phyloP scores from a whole-genome alignment of 352 stramenopile species.

The Blastocystis hominis region DNA sequence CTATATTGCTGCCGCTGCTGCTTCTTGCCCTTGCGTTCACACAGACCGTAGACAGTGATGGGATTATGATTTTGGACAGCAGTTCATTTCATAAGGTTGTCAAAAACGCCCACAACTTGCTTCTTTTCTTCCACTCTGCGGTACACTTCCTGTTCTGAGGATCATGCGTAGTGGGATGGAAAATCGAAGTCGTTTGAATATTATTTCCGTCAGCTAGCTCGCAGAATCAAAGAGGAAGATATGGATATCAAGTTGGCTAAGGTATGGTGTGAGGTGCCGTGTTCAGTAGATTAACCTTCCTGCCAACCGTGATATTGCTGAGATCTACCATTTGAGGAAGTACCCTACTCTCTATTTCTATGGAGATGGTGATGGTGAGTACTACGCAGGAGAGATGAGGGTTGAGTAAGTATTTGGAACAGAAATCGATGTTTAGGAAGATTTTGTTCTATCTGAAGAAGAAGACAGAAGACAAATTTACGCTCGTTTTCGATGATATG shows the following conservation, averaged over 20 bases:
- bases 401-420: neutral
- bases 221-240: neutral
- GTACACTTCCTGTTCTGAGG: neutral
- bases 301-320: conserved; percentile 9
- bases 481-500: neutral
- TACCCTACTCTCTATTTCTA: conserved; percentile 34
- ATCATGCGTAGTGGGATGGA: conserved; percentile 11
- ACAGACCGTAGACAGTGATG: conserved; percentile 8
- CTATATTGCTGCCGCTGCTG: neutral
- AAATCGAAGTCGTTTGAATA: conserved; percentile 39
- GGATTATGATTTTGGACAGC: conserved; percentile 7
- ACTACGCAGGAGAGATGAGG: neutral
- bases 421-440: neutral
- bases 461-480: conserved; percentile 5
- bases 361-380: conserved; percentile 20
- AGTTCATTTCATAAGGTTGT: conserved; percentile 12
- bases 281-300: conserved; percentile 25
- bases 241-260: neutral
- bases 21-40: neutral
- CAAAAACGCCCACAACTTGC: neutral
- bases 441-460: conserved; percentile 49
- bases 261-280: neutral
- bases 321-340: conserved; percentile 1
- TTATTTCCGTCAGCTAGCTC: neutral
- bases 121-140: conserved; percentile 48